Conservation (phyloP, 192 early-diverging fungal species). For the Coemansia asiatica region DNA sequence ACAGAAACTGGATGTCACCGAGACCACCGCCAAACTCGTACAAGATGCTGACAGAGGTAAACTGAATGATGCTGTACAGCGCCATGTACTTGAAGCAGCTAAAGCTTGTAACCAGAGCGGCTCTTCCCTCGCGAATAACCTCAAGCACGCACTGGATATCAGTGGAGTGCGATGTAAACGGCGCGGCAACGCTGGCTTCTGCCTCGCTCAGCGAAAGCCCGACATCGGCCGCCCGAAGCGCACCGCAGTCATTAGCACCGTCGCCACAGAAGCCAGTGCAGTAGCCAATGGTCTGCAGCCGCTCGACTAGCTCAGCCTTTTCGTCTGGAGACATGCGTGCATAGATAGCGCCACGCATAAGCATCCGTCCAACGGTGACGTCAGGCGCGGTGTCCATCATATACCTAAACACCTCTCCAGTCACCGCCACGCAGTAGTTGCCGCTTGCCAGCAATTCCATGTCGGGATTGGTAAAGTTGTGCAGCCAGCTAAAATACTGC, state of each 20-base stretch:
- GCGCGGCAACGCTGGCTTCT: slow-evolving; percentile 97
- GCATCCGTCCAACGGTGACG: slow-evolving; percentile 69
- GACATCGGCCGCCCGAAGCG: slow-evolving; percentile 93
- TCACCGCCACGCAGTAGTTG: slow-evolving; percentile 85
- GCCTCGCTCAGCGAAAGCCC: slow-evolving; percentile 96
- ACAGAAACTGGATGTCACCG: slow-evolving; percentile 95
- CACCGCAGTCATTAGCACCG: slow-evolving; percentile 98
- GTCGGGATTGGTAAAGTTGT: slow-evolving; percentile 38
- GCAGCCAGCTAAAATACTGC: slow-evolving; percentile 46
- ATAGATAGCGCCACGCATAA: slow-evolving; percentile 89
- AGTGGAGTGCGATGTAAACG: slow-evolving; percentile 87
- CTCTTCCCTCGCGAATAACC: slow-evolving; percentile 91
- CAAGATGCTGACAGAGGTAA: slow-evolving; percentile 88
- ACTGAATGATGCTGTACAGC: slow-evolving; percentile 95
- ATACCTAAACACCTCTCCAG: slow-evolving; percentile 95
- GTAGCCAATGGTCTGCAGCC: slow-evolving; percentile 86
- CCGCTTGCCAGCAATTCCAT: slow-evolving; percentile 37
- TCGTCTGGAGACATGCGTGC: slow-evolving; percentile 99
- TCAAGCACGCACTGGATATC: slow-evolving; percentile 92
- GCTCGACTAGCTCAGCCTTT: slow-evolving; percentile 91
- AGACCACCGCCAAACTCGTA: slow-evolving; percentile 86
- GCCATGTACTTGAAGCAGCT: slow-evolving; percentile 99
- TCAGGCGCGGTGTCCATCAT: slow-evolving; percentile 74
- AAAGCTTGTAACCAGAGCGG: slow-evolving; percentile 95
- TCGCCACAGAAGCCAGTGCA: slow-evolving; percentile 99